Percentiles rank a stretch among this genome's conserved stretches.
These are phyloP conservation scores for Hyaloscypha hepaticicola DNA, from an alignment of 495 filamentous ascomycete genomes.

Conservation along the genomic window DNA sequence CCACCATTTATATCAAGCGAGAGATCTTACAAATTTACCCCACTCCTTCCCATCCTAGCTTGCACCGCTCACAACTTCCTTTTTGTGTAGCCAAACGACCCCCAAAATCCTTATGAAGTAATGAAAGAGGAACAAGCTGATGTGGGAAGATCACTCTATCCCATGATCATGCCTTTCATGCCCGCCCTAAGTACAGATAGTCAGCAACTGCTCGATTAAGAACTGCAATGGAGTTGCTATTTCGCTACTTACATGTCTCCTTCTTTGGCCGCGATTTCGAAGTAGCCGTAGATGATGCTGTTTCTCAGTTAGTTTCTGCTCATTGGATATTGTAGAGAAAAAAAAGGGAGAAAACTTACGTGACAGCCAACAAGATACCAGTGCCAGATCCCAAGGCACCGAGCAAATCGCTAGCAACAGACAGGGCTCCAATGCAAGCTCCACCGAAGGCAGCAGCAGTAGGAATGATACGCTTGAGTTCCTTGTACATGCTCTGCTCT, in stretches of 20 bases:
- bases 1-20: not conserved
- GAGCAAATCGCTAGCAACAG: slow-evolving; percentile 91
- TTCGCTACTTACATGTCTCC: too few relatives aligned
- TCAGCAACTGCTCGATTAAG: too few relatives aligned
- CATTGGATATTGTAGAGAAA: not conserved
- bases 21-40: not conserved
- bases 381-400: slow-evolving; percentile 96
- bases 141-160: slow-evolving; percentile 34
- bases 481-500: slow-evolving; percentile 99
- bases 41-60: not conserved
- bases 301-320: slow-evolving; percentile 31
- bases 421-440: slow-evolving; percentile 97
- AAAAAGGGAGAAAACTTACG: slow-evolving; percentile 60
- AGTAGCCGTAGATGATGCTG: slow-evolving; percentile 98
- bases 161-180: slow-evolving; percentile 85
- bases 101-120: slow-evolving; percentile 16
- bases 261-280: slow-evolving; percentile 98
- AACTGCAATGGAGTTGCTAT: too few relatives aligned
- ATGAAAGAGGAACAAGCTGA: slow-evolving; percentile 9
- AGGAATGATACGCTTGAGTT: slow-evolving; percentile 98
- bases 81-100: slow-evolving; percentile 22
- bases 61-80: slow-evolving; percentile 1
- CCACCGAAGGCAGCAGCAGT: slow-evolving; percentile 98
- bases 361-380: slow-evolving; percentile 96
- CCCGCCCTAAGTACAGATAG: too few relatives aligned